Evolutionary conservation across 352 stramenopile species (phyloP), one percentile per base, ranked within the genome.

Genomic region (Phytophthora podocarpi): DNA sequence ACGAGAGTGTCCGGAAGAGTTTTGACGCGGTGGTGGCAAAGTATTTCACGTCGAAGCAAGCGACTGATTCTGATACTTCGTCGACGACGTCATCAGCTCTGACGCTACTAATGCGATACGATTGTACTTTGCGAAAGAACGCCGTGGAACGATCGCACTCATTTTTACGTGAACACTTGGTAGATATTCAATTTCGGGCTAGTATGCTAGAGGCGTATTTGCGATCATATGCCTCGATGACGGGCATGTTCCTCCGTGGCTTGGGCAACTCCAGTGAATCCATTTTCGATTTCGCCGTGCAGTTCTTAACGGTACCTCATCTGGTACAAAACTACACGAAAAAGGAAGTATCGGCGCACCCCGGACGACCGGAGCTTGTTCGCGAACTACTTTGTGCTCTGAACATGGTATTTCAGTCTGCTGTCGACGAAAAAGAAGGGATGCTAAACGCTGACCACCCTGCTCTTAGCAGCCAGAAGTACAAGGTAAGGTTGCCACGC

Each of bases 211-310:
- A 95, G 37, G 69, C 77, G 16, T 96, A 94, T 56, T 69, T 87
- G 32, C 60, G 39, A 16, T 90, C 76, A 24, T 96, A 96, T 50
- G 45, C 70, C 2, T 70, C 72, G 7, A 93, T 94, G 74, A 96
- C 84, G 1, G 63, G 61, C 32, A 89, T 87, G 50, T 95, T 91
- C 42, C 54, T 96, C 10, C 84, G 85, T 31, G 87, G 87, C 3
- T 70, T 96, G 5, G 87, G 84, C 5, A 93, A 92, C 26, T 89
- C 84, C 12, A 90, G 74, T 51, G 87, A 96, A 49, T 91, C 82
- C 1, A 92, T 96, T 59, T 95, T 96, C 55, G 87, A 96, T 60
- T 96, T 96, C 56, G 87, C 85, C 5, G 87, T 92, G 21, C 87
- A 96, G 53, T 91, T 96, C 27, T 64, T 96, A 23, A 96, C 87